Base-by-base conservation (phyloP, 2,329 filamentous ascomycete species). In the Tolypocladium amazonense region DNA sequence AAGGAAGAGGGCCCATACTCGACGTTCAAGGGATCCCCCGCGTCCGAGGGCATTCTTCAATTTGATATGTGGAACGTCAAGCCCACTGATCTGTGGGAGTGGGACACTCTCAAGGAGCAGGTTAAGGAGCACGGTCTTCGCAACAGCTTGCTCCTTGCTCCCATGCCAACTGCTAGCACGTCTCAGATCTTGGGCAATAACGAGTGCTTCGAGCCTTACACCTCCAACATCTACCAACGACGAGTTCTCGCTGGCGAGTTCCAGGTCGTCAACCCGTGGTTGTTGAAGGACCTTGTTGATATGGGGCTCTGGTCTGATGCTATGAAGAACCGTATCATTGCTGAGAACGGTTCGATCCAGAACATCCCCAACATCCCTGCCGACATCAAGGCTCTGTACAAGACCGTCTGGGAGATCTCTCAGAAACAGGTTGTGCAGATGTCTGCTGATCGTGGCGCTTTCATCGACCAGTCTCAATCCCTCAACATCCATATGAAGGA, bases 281-380 rank as follows among this genome's bases (percentile, higher is more conserved):
- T 99, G 64, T 86, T 99, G 62, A 97, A 96, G 82, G 94, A 99
- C 70, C 86, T 99, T 37, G 94, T 99, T 67, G 94, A 99, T 72
- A 90, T 97, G 80, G 94, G 94, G 62, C 83, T 99, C 53, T 99
- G 94, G 94, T 97, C 93, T 56, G 93, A 99, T 77, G 91, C 92
- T 79, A 99, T 99, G 94, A 99, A 99, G 88, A 99, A 99, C 82
- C 92, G 94, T 69, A 99, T 99, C 82, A 99, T 99, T 70, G 89
- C 94, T 60, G 93, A 97, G 63, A 90, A 90, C 66, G 94, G 94
- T 66, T 97, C 93, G 25, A 89, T 99, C 59, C 94, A 97, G 76
- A 93, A 94, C 76, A 93, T 99, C 64, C 90, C 93, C 72, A 97
- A 95, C 77, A 97, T 99, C 64, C 93, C 94, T 18, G 85, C 89